Conservation (phyloP, 176 grass and related monocot species). For the bread wheat (Triticum aestivum) region DNA sequence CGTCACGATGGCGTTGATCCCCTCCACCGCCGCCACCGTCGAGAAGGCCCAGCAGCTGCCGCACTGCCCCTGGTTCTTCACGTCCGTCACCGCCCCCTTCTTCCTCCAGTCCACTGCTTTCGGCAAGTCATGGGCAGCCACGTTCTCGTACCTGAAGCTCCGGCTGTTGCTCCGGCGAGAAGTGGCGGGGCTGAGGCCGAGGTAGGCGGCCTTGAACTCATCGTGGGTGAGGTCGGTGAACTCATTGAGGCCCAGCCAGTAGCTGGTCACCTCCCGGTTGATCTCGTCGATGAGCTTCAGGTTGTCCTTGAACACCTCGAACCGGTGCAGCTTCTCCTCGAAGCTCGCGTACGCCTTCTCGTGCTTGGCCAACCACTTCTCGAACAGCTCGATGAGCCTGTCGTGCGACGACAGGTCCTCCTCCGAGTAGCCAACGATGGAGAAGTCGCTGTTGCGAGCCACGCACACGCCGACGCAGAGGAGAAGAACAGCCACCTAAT, state of each 20-base stretch:
- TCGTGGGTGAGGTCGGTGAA: slow-evolving; percentile 79
- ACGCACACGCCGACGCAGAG: slow-evolving; percentile 8
- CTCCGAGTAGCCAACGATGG: slow-evolving; percentile 75
- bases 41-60: slow-evolving; percentile 98
- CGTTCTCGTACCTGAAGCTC: slow-evolving; percentile 50
- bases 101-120: slow-evolving; percentile 72
- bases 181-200: slow-evolving; percentile 33
- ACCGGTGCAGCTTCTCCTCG: slow-evolving; percentile 70
- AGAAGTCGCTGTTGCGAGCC: slow-evolving; percentile 46
- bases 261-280: slow-evolving; percentile 67
- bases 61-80: slow-evolving; percentile 95
- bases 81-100: slow-evolving; percentile 67
- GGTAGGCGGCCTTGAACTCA: slow-evolving; percentile 69
- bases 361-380: slow-evolving; percentile 73
- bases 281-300: slow-evolving; percentile 82
- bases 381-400: slow-evolving; percentile 70
- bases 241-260: slow-evolving; percentile 85
- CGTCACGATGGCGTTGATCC: slow-evolving; percentile 70
- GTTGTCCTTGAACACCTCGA: slow-evolving; percentile 94
- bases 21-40: slow-evolving; percentile 81
- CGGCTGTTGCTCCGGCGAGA: background rate
- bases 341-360: slow-evolving; percentile 68
- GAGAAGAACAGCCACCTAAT: slow-evolving; percentile 8
- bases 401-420: slow-evolving; percentile 61
- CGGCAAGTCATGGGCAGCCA: slow-evolving; percentile 21